Evolutionary conservation across 2,329 filamentous ascomycete genomes (phyloP).

Genomic region (Penicillium occitanis): DNA sequence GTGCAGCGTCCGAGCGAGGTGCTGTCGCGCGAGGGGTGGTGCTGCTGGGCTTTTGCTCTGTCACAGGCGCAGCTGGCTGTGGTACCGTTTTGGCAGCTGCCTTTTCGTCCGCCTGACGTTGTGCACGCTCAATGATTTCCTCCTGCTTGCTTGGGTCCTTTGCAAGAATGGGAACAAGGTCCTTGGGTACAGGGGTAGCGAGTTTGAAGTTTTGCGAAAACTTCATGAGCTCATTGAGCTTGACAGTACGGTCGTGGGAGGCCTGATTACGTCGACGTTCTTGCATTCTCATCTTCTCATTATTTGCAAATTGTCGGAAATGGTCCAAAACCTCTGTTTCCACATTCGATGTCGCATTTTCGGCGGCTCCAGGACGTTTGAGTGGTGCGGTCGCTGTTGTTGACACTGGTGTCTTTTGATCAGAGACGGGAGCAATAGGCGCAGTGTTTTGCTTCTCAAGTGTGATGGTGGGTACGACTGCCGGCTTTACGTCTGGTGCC

Average conservation of each 20-base stretch:
- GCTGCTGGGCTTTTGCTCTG: slow-evolving; percentile 56
- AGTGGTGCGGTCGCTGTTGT: slow-evolving; percentile 15
- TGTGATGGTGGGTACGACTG: slow-evolving; percentile 12
- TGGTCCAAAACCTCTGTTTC: slow-evolving; percentile 62
- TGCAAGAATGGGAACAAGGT: slow-evolving; percentile 90
- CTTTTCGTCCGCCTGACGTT: slow-evolving; percentile 67
- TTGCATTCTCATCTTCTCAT: slow-evolving; percentile 60
- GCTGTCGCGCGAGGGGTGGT: slow-evolving; percentile 48
- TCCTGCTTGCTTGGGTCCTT: slow-evolving; percentile 96
- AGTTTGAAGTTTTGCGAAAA: slow-evolving; percentile 95
- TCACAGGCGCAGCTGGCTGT: slow-evolving; percentile 41
- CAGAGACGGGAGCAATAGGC: slow-evolving; percentile 48
- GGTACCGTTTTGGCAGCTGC: slow-evolving; percentile 46
- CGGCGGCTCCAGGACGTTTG: slow-evolving; percentile 39
- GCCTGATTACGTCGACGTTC: slow-evolving; percentile 57
- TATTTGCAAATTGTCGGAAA: slow-evolving; percentile 64
- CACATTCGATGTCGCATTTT: slow-evolving; percentile 60
- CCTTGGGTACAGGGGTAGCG: slow-evolving; percentile 83
- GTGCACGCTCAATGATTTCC: slow-evolving; percentile 85
- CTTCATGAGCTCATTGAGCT: slow-evolving; percentile 90
- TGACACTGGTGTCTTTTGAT: slow-evolving; percentile 11
- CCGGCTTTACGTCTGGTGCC: slow-evolving; percentile 30
- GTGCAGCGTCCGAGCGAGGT: slow-evolving; percentile 35
- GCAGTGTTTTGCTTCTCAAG: slow-evolving; percentile 39
- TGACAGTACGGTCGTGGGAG: slow-evolving; percentile 79